Conservation (phyloP, 2,329 filamentous ascomycete species). For the Cladosporium sp. region DNA sequence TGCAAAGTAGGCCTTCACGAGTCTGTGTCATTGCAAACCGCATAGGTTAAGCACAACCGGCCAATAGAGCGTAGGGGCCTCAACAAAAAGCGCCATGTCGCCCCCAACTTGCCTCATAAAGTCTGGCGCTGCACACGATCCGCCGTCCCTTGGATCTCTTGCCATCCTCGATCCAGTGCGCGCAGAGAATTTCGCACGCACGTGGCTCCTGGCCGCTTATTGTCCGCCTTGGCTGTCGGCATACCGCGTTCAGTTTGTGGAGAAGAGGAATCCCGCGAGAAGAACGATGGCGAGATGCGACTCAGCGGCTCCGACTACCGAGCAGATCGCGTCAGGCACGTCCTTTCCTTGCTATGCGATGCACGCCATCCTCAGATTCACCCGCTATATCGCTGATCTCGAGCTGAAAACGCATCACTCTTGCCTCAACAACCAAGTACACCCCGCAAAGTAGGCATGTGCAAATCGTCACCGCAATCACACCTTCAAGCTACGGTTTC, state of each 20-base stretch:
- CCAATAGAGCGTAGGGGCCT: slow-evolving; percentile 3
- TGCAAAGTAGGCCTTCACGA: slow-evolving; percentile 16
- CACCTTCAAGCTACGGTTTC: background rate
- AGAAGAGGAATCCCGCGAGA: background rate
- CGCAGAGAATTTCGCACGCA: slow-evolving; percentile 13
- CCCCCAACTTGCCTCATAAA: slow-evolving; percentile 11
- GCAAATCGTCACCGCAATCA: background rate
- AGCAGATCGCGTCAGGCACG: slow-evolving; percentile 6
- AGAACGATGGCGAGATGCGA: background rate
- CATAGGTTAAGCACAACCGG: slow-evolving; percentile 15
- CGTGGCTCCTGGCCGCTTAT: slow-evolving; percentile 2
- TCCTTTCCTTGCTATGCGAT: background rate
- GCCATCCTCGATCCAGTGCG: background rate
- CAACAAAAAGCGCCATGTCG: slow-evolving; percentile 15
- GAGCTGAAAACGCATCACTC: background rate
- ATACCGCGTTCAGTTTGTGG: slow-evolving; percentile 13
- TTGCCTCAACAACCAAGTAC: background rate
- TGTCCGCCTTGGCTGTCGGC: slow-evolving; percentile 5
- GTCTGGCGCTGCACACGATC: slow-evolving; percentile 14
- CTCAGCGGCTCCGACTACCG: slow-evolving; percentile 9
- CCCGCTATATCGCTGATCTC: slow-evolving; percentile 11
- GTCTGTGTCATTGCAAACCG: slow-evolving; percentile 15
- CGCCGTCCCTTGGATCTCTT: background rate
- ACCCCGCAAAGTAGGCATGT: background rate
- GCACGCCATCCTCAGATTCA: slow-evolving; percentile 7